Percentiles rank a stretch among this genome's conserved stretches.
Conservation (phyloP, 495 filamentous ascomycete genomes). For the Lophiostoma macrostomum region DNA sequence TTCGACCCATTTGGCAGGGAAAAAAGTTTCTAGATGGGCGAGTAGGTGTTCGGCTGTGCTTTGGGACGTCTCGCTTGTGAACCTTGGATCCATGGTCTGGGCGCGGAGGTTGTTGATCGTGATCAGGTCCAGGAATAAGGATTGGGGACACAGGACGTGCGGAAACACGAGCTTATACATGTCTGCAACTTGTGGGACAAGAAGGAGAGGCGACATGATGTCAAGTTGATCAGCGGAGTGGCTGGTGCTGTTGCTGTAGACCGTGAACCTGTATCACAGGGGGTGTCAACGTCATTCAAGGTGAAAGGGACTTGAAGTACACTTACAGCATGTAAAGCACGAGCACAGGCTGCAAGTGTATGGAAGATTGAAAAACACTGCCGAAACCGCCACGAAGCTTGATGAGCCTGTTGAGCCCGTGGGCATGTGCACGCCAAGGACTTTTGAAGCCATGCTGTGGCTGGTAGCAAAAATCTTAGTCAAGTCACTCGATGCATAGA, state of each 20-base stretch:
- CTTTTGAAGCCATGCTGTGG: neutral
- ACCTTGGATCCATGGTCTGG: neutral
- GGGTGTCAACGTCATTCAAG: neutral
- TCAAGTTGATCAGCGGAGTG: conserved; percentile 1
- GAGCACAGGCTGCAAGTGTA: neutral
- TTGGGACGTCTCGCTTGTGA: neutral
- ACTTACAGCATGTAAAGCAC: conserved; percentile 13
- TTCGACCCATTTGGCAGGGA: conserved; percentile 5
- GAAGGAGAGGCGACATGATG: neutral
- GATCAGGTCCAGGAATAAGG: conserved; percentile 7
- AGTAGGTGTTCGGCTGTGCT: conserved; percentile 9
- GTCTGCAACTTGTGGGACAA: neutral
- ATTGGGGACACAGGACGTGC: conserved; percentile 1
- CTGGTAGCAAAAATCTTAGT: neutral
- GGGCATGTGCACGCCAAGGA: conserved; percentile 10
- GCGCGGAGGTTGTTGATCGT: conserved; percentile 10
- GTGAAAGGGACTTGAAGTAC: neutral
- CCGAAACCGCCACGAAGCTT: conserved; percentile 15
- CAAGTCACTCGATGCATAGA: neutral
- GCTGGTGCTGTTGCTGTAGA: neutral
- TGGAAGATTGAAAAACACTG: neutral
- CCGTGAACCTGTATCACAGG: neutral
- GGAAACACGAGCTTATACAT: conserved; percentile 8
- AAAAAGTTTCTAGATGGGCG: neutral
- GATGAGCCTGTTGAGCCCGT: conserved; percentile 4